Evolutionary conservation across 768 basidiomycete species (phyloP).

Genomic region (Tricholoma terreum): DNA sequence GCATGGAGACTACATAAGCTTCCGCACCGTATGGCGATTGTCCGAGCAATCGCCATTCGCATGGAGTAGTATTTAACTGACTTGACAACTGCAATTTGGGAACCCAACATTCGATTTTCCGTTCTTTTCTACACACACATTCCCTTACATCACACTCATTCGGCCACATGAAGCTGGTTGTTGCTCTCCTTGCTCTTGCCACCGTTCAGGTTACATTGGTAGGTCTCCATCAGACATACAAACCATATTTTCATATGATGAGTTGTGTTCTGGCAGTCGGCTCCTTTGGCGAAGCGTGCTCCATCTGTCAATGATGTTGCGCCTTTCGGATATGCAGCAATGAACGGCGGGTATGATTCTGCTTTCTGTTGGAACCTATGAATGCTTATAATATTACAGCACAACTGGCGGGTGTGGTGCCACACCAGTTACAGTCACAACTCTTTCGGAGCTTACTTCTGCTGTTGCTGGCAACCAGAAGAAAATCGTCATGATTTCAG

Average conservation of each 20-base stretch:
- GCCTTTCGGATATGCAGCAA: constrained; percentile 33
- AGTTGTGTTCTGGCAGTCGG: constrained; percentile 6
- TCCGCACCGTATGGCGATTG: too few relatives aligned
- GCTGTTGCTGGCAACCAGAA: constrained; percentile 35
- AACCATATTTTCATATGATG: neutral
- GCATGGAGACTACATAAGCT: too few relatives aligned
- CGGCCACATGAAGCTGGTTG: constrained; percentile 31
- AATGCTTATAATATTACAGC: constrained; percentile 15
- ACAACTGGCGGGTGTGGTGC: constrained; percentile 42
- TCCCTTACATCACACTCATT: neutral
- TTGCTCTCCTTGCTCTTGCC: constrained; percentile 29
- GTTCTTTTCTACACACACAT: neutral
- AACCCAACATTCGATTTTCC: neutral
- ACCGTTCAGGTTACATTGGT: constrained; percentile 29
- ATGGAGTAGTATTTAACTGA: too few relatives aligned
- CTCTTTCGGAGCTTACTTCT: constrained; percentile 34
- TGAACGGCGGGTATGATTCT: constrained; percentile 26
- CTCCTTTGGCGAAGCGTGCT: constrained; percentile 20
- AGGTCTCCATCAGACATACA: constrained; percentile 2
- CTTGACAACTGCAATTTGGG: too few relatives aligned
- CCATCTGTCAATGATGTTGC: constrained; percentile 34
- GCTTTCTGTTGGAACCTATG: neutral
- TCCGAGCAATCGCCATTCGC: too few relatives aligned
- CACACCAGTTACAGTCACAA: constrained; percentile 38
- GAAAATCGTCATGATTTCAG: constrained; percentile 45